Base-by-base conservation (phyloP, 2,329 filamentous ascomycete species). In the Didymellaceae sp. region DNA sequence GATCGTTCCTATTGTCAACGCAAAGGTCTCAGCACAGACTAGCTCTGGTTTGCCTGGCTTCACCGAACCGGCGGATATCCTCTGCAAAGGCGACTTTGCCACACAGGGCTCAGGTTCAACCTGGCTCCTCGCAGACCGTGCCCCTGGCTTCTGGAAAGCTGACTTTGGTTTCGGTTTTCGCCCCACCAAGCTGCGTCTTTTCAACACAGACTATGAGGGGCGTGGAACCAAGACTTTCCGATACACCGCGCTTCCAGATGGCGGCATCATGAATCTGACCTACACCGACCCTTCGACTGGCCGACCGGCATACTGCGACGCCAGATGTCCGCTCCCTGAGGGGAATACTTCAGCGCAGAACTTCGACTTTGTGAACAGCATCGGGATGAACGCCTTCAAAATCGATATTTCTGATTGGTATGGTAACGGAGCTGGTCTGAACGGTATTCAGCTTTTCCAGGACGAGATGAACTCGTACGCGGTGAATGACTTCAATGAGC, bases 241-340 rank as follows among this genome's bases (percentile, higher is more conserved):
- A 50, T 95, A 91, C 68, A 90, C 90, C 17, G 90, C 91, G 14
- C 78, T 93, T 51, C 92, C 93, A 5, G 85, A 93, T 65, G 87
- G 89, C 56, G 94, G 94, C 43, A 97, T 99, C 70, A 90, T 99
- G 86, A 97, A 97, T 74, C 82, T 99, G 67, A 96, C 91, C 28
- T 97, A 94, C 63, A 86, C 86, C 57, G 91, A 97, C 66, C 87
- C 88, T 11, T 18, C 77, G 70, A 30, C 84, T 1, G 88, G 88
- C 20, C 77, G 83, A 41, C 86, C 87, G 46, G 75, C 78, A 22
- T 86, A 82, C 49, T 99, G 94, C 75, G 91, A 92, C 44, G 87
- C 86, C 54, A 82, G 85, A 65, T 99, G 94, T 64, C 90, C 92
- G n/a, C 81, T 99, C 38, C 91, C 89, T 55, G 61, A 78, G 53